These are phyloP conservation scores for Scutellaria galericulata DNA, from an alignment of 257 asterid genomes.

Conservation along the genomic window DNA sequence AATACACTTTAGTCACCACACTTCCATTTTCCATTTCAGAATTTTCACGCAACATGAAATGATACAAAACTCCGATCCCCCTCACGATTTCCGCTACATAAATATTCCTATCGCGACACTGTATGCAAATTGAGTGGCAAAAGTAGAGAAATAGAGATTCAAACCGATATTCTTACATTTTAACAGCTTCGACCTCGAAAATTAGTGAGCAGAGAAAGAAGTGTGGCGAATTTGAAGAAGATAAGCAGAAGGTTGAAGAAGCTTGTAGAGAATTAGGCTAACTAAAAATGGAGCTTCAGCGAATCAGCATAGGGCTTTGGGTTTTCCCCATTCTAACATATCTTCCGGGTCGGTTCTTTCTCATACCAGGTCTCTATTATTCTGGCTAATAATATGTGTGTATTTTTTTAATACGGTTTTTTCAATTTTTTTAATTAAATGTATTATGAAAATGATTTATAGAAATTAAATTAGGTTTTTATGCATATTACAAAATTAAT, in stretches of 20 bases:
- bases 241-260: conserved; percentile 29
- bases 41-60: background rate
- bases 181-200: conserved; percentile 3
- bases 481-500: too few species aligned
- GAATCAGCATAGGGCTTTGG: conserved; percentile 28
- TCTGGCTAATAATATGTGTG: too few species aligned
- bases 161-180: conserved; percentile 23
- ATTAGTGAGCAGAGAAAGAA: background rate
- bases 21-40: background rate
- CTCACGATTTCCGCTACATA: background rate
- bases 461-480: too few species aligned
- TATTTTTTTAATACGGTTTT: too few species aligned
- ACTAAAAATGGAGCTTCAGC: conserved; percentile 32
- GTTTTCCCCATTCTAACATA: conserved; percentile 23
- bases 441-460: too few species aligned
- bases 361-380: too few species aligned
- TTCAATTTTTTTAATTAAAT: too few species aligned
- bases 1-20: too few species aligned
- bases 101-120: background rate
- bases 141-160: background rate
- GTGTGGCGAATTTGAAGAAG: conserved; percentile 32
- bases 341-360: conserved; percentile 25
- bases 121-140: background rate
- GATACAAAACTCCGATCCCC: background rate
- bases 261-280: conserved; percentile 30